Evolutionary conservation across 2,329 filamentous ascomycete species (phyloP), one percentile per base, ranked within the genome.

Genomic region (Pseudogymnoascus sp.): DNA sequence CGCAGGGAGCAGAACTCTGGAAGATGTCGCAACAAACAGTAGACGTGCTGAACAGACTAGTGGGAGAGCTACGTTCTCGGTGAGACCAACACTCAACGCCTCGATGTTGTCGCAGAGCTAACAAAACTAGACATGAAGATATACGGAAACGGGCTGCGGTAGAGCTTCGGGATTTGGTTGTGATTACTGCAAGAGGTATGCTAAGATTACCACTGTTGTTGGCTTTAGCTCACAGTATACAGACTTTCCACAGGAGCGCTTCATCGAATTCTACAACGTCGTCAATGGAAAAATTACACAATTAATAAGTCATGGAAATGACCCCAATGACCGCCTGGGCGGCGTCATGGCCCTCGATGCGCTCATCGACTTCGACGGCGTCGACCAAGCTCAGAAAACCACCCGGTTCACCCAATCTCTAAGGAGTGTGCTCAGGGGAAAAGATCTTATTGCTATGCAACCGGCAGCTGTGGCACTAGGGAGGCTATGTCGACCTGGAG

Each of bases 311-410:
- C 91, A 93, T 74, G 90, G 92, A 67, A 88, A 85, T 77, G 93
- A 96, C 74, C 88, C 91, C 4, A 87, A 88, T 70, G 95, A 99
- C 74, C 88, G 92, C 64, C 86, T 97, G 64, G 95, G 93, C 66
- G 96, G 95, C 62, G 89, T 99, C 66, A 88, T 95, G 71, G 93
- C 93, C 65, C 85, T 99, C 66, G 93, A 96, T 75, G 88, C 89
- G 64, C 85, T 99, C 63, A 93, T 97, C 76, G 93, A 97, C 75
- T 97, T 97, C 74, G 93, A 97, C 71, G 93, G 93, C 65, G 91
- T 97, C 70, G 96, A 99, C 77, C 86, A 90, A 23, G 91, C 91
- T 36, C 87, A 91, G 71, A 97, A 97, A 77, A 96, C 95, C 65
- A 96, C 93, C 31, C 87, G 95, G 63, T 99, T 97, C 73, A 91